phyloP scores from a whole-genome alignment of 805 yeast species.

The Yueomyces sp. region DNA sequence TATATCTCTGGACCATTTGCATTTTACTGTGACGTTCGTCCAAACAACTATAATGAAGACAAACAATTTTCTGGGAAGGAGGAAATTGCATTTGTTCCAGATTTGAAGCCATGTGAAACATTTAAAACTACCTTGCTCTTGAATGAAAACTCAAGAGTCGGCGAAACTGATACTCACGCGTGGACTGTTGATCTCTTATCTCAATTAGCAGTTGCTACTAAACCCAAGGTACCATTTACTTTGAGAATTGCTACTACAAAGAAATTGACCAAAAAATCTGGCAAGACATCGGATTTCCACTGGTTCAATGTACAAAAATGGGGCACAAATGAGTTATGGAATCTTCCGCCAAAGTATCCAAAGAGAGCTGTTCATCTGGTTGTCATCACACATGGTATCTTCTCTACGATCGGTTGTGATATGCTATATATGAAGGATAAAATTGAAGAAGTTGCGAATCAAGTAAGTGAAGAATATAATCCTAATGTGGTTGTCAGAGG shows the following conservation, averaged over 20 bases:
- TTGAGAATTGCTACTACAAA: slow-evolving; percentile 41
- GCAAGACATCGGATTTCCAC: not conserved
- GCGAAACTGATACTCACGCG: slow-evolving; percentile 27
- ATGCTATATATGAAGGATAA: slow-evolving; percentile 77
- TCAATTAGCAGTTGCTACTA: slow-evolving; percentile 61
- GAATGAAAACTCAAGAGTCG: slow-evolving; percentile 27
- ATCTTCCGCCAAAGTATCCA: slow-evolving; percentile 39
- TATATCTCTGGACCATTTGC: slow-evolving; percentile 83
- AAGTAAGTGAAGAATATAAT: slow-evolving; percentile 9
- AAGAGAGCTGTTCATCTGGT: slow-evolving; percentile 66
- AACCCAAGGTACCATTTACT: slow-evolving; percentile 57
- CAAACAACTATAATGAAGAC: slow-evolving; percentile 46
- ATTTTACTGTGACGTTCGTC: slow-evolving; percentile 69
- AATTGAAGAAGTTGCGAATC: slow-evolving; percentile 34
- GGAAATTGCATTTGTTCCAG: slow-evolving; percentile 33
- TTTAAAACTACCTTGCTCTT: slow-evolving; percentile 43
- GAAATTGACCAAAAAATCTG: slow-evolving; percentile 6
- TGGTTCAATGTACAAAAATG: slow-evolving; percentile 22
- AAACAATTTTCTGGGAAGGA: slow-evolving; percentile 27
- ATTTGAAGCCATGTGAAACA: slow-evolving; percentile 59
- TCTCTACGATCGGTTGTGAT: slow-evolving; percentile 82
- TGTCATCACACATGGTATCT: slow-evolving; percentile 81
- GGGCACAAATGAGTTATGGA: slow-evolving; percentile 68
- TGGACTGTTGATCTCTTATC: slow-evolving; percentile 78
- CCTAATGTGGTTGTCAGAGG: slow-evolving; percentile 70